Conservation (phyloP, 2,329 filamentous ascomycete genomes). For the Didymella exigua region DNA sequence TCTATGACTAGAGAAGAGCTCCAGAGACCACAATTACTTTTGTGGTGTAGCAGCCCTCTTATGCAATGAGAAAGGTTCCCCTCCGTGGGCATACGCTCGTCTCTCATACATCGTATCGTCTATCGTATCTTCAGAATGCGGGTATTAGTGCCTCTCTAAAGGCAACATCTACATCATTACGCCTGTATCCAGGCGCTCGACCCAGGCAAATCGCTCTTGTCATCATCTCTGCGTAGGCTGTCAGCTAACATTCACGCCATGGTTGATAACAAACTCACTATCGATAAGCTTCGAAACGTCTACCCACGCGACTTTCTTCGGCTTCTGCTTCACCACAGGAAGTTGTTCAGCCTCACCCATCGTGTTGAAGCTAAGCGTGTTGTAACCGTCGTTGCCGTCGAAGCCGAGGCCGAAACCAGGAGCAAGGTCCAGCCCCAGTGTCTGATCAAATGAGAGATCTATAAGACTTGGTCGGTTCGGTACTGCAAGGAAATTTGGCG, state of each 20-base stretch:
- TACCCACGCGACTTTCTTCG: conserved; percentile 49
- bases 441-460: conserved; percentile 38
- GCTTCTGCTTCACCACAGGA: conserved; percentile 30
- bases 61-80: not conserved
- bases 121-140: conserved; percentile 18
- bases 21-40: too few species aligned
- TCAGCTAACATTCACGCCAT: conserved; percentile 26
- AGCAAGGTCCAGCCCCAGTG: conserved; percentile 43
- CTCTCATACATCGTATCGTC: not conserved
- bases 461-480: conserved; percentile 21
- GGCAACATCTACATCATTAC: conserved; percentile 51
- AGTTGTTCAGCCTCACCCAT: conserved; percentile 24
- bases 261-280: conserved; percentile 42
- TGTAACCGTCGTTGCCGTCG: conserved; percentile 12
- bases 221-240: conserved; percentile 39
- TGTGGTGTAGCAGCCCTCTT: not conserved
- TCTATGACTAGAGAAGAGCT: too few species aligned
- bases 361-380: conserved; percentile 21
- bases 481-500: conserved; percentile 1
- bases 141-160: conserved; percentile 44
- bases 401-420: conserved; percentile 33
- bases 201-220: conserved; percentile 51
- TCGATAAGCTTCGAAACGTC: conserved; percentile 53
- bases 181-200: conserved; percentile 52
- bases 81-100: not conserved